Evolutionary conservation across 2,329 filamentous ascomycete species (phyloP).

Genomic region (Alternaria solani): DNA sequence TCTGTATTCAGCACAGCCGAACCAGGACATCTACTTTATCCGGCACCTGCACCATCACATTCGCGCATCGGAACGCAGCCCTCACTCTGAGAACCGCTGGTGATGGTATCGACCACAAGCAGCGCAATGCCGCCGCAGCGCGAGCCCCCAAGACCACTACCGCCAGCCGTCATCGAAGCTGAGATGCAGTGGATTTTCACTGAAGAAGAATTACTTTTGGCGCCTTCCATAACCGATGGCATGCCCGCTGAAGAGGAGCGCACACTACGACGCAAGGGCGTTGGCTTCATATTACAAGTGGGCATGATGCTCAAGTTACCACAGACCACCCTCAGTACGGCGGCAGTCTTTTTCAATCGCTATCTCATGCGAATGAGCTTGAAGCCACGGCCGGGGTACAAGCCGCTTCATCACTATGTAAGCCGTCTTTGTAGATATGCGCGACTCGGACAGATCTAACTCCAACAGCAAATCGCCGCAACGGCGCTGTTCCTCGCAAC

Average conservation of each 20-base stretch:
- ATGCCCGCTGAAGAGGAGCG: slow-evolving; percentile 80
- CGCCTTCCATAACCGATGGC: slow-evolving; percentile 85
- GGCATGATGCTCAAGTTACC: slow-evolving; percentile 92
- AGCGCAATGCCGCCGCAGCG: slow-evolving; percentile 31
- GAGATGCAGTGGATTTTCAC: slow-evolving; percentile 89
- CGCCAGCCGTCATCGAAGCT: slow-evolving; percentile 60
- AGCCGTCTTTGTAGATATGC: slow-evolving; percentile 20
- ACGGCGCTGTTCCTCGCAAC: slow-evolving; percentile 93
- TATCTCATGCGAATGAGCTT: slow-evolving; percentile 93
- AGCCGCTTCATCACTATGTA: slow-evolving; percentile 83
- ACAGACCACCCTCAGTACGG: slow-evolving; percentile 90
- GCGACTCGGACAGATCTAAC: slow-evolving; percentile 15
- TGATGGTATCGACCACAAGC: slow-evolving; percentile 42
- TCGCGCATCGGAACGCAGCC: slow-evolving; percentile 3
- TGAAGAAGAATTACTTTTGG: slow-evolving; percentile 79
- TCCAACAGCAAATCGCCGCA: slow-evolving; percentile 75
- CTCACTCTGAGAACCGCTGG: slow-evolving; percentile 6
- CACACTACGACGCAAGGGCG: slow-evolving; percentile 82
- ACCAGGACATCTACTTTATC: not conserved
- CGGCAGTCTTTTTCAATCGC: slow-evolving; percentile 92
- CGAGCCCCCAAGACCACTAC: slow-evolving; percentile 48
- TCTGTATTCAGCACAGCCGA: not conserved
- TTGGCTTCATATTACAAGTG: slow-evolving; percentile 96
- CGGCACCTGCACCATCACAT: not conserved
- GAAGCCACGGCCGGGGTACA: slow-evolving; percentile 71